Conservation (phyloP, 1,139 yeast species). For the Schwanniomyces etchellsii region DNA sequence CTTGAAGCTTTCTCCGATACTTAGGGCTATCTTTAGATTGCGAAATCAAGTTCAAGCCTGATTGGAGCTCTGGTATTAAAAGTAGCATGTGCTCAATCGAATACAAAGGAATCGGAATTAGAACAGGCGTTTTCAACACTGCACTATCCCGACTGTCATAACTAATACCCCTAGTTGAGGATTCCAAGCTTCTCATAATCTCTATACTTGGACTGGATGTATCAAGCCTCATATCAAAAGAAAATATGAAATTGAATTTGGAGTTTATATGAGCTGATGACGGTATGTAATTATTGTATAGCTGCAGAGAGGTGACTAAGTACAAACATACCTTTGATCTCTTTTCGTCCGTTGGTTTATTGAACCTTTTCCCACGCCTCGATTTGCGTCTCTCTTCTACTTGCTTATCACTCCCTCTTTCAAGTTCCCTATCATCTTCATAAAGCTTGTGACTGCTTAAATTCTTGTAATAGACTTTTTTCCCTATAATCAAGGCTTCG, state of each 20-base stretch:
- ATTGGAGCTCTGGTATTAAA: constrained; percentile 24
- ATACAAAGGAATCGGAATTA: constrained; percentile 33
- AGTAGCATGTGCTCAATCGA: constrained; percentile 32
- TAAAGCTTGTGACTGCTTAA: constrained; percentile 57
- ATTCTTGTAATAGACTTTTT: constrained; percentile 50
- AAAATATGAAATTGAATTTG: constrained; percentile 43
- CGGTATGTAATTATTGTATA: constrained; percentile 32
- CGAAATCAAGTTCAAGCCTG: constrained; percentile 10
- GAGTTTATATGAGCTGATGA: constrained; percentile 14
- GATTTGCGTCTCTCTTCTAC: constrained; percentile 3
- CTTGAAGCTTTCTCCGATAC: constrained; percentile 27
- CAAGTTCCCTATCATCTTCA: constrained; percentile 34
- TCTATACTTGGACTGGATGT: constrained; percentile 36
- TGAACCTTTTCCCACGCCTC: constrained; percentile 9
- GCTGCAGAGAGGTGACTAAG: constrained; percentile 36
- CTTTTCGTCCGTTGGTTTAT: constrained; percentile 5
- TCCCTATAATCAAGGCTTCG: constrained; percentile 64
- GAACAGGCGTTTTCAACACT: constrained; percentile 24
- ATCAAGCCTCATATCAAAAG: constrained; percentile 54
- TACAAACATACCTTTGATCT: constrained; percentile 14
- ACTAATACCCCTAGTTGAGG: constrained; percentile 1
- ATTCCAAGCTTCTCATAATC: constrained; percentile 18
- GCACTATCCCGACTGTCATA: constrained; percentile 1
- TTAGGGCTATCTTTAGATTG: constrained; percentile 16
- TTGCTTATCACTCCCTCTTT: constrained; percentile 8